Evolutionary conservation across 192 early-diverging fungal species (phyloP), one percentile per base, ranked within the genome.

Genomic region (Coemansia sp.): DNA sequence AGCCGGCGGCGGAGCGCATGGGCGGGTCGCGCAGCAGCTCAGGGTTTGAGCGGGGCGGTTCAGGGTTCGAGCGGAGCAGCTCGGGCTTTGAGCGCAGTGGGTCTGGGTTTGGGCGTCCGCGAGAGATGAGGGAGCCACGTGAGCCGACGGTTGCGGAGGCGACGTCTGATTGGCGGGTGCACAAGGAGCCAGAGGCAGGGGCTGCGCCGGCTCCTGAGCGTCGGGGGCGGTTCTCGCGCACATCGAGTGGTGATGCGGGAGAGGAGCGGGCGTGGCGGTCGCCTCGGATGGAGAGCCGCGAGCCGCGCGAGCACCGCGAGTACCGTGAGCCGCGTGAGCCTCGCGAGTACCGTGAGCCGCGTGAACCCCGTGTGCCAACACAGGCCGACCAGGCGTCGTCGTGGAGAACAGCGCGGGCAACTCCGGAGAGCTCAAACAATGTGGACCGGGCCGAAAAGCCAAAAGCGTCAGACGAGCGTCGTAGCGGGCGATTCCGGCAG

Each of bases 151-250:
- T 48, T 4, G 72, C 77, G 2, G 77, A 74, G 37, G 45, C 38
- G 9, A 45, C 55, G 5, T 64, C 64, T 3, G 71, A 71, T 55
- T 80, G 77, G 77, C 68, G 77, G 21, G 53, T 59, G 12, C 64
- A 71, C 61, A 62, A 70, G 29, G 54, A 17, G 9, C 53, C 66
- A 56, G 48, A 8, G 17, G 48, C 48, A 17, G 43, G 43, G 10
- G 43, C 41, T 9, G 41, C 29, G 1, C 39, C 54, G 25, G 47
- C 59, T 23, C 57, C 0, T 0, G 51, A 43, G 39, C 68, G 62
- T 21, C 56, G 48, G 47, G 19, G 50, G 3, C 61, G 66, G 9
- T 75, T 75, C 53, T 65, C 72, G 62, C 67, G 72, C 35, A 64
- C 72, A 22, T 61, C 72, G 27, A 75, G 67, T 31, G 62, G 67